These are phyloP conservation scores for Starmerella kuoi DNA, from an alignment of 805 yeast species.

Conservation along the genomic window DNA sequence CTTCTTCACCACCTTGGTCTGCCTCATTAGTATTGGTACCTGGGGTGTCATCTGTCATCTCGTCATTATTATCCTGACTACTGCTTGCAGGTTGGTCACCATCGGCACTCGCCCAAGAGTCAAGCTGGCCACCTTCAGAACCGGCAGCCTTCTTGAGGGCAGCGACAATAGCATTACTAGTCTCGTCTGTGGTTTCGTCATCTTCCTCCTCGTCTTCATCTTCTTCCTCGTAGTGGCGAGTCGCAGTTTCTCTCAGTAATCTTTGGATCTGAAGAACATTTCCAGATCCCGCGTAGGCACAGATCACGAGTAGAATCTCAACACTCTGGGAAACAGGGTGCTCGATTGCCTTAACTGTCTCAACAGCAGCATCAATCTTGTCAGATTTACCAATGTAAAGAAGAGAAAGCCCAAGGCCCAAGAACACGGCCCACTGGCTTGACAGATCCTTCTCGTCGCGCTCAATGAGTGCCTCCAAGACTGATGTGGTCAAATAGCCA, in stretches of 20 bases:
- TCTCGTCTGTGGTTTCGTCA: conserved; percentile 21
- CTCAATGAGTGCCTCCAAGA: conserved; percentile 80
- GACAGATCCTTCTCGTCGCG: conserved; percentile 65
- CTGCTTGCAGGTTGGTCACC: neutral
- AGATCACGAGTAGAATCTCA: conserved; percentile 77
- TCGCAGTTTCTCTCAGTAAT: conserved; percentile 72
- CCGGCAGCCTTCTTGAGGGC: conserved; percentile 10
- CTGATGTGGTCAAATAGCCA: conserved; percentile 87
- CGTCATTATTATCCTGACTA: conserved; percentile 20
- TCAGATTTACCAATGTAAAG: conserved; percentile 89
- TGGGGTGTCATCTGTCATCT: conserved; percentile 18
- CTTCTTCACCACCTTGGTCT: neutral
- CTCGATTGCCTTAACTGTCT: conserved; percentile 86
- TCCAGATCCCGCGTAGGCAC: conserved; percentile 97
- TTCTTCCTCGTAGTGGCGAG: conserved; percentile 48
- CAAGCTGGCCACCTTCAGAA: neutral
- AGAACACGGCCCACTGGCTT: conserved; percentile 76
- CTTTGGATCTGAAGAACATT: conserved; percentile 90
- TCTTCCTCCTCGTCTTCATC: conserved; percentile 48
- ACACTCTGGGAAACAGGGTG: conserved; percentile 85
- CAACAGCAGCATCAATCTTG: conserved; percentile 79
- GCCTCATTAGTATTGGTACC: conserved; percentile 14
- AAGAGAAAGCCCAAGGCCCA: conserved; percentile 84
- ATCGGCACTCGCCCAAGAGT: neutral
- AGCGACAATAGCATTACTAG: conserved; percentile 5